Evolutionary conservation across 2,329 filamentous ascomycete genomes (phyloP), one percentile per base, ranked within the genome.

Genomic region (Alternaria rosae): DNA sequence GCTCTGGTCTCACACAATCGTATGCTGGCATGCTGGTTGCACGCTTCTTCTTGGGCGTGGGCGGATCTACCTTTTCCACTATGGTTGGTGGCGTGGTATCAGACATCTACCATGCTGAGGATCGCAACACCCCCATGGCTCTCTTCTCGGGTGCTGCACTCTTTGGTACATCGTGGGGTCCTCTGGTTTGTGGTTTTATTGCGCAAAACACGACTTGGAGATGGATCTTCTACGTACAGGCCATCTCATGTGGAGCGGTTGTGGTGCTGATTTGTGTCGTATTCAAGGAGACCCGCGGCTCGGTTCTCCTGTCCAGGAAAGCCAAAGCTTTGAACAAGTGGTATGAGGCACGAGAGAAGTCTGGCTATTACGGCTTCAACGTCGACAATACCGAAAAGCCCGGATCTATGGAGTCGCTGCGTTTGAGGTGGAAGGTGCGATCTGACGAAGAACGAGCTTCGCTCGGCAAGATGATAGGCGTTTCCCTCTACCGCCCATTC

Each of bases 81-180:
- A 94, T 97, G 85, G 91, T 97, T 0, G 94, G 94, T n/a, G 94
- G 94, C 4, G 91, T 97, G 5, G 90, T 97, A 42, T 91, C 91
- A 53, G 94, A 97, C 73, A 87, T 97, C 61, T 97, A 93, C 81
- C 87, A 90, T 50, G 88, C 92, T 10, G 82, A 91, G 61, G 89
- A 92, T 45, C 85, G 94, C 32, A 97, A 97, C 71, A 93, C 91
- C 0, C 92, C 94, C 0, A 97, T 97, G 94, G 90, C 92, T 0
- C 76, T 97, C 0, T 97, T 97, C 77, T 91, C 91, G n/a, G 92
- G 91, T 1, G 84, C 85, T 4, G 93, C 93, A 0, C 82, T 97
- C 0, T 85, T 91, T 10, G 94, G 93, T 0, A 96, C 93, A 0
- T 93, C 93, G 0, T 81, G 91, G 1, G 94, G 93, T 0, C 93